These are phyloP conservation scores for Peronosclerospora sorghi DNA, from an alignment of 352 stramenopile genomes.

Conservation along the genomic window DNA sequence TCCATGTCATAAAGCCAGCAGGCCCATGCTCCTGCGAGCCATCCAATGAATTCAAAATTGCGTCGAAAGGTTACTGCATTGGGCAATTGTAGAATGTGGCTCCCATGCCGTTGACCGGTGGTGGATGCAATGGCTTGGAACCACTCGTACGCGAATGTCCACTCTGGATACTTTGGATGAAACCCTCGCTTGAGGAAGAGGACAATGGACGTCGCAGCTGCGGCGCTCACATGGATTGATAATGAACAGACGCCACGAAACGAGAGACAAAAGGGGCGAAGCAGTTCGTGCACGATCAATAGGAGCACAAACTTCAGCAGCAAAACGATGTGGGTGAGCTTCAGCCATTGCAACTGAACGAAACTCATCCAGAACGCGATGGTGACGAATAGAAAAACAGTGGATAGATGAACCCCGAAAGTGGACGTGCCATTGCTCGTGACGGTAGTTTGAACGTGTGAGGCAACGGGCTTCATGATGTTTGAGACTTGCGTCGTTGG, in stretches of 20 bases:
- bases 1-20: conserved; percentile 16
- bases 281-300: conserved; percentile 20
- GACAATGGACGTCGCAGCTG: conserved; percentile 14
- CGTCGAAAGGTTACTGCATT: conserved; percentile 27
- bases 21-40: conserved; percentile 15
- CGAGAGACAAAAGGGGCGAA: conserved; percentile 31
- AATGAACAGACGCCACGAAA: conserved; percentile 19
- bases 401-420: conserved; percentile 16
- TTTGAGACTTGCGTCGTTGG: background rate
- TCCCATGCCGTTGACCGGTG: conserved; percentile 16
- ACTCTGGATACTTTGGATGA: conserved; percentile 22
- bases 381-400: conserved; percentile 9
- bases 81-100: conserved; percentile 24
- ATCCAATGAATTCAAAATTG: conserved; percentile 27
- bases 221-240: conserved; percentile 8
- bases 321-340: conserved; percentile 10
- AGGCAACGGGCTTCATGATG: conserved; percentile 14
- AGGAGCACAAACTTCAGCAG: conserved; percentile 16
- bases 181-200: conserved; percentile 17
- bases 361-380: conserved; percentile 19
- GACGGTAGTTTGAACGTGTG: conserved; percentile 11
- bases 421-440: conserved; percentile 2
- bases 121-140: conserved; percentile 28
- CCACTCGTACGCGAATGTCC: conserved; percentile 32
- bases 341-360: conserved; percentile 17